phyloP scores from a whole-genome alignment of 805 yeast species.

The Diddensiella caesifluorescens region DNA sequence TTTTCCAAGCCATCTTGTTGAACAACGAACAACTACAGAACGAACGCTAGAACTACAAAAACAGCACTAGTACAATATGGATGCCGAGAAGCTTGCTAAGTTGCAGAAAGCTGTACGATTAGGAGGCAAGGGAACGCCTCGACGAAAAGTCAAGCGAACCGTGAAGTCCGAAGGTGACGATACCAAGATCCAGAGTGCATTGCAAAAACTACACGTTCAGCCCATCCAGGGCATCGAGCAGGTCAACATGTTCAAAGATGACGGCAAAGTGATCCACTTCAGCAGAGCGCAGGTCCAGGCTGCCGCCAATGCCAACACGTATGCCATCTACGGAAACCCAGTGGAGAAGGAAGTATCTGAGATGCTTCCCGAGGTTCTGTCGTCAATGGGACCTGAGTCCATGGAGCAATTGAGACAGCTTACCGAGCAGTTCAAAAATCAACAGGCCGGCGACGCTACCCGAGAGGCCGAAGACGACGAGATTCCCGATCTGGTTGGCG shows the following conservation, averaged over 20 bases:
- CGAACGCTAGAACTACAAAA: no score
- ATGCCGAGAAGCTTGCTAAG: conserved; percentile 92
- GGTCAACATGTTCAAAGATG: conserved; percentile 96
- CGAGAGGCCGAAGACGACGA: conserved; percentile 47
- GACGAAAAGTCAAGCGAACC: conserved; percentile 86
- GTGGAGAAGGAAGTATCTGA: conserved; percentile 90
- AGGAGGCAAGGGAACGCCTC: conserved; percentile 66
- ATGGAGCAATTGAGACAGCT: conserved; percentile 80
- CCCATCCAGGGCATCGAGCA: conserved; percentile 87
- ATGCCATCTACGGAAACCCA: conserved; percentile 91
- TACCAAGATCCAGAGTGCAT: conserved; percentile 81
- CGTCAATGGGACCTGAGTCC: conserved; percentile 95
- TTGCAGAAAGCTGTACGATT: conserved; percentile 83
- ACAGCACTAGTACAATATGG: no score
- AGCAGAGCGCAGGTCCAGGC: conserved; percentile 95
- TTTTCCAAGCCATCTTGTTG: no score
- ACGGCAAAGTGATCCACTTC: conserved; percentile 94
- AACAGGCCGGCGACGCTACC: conserved; percentile 41
- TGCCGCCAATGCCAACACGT: conserved; percentile 84
- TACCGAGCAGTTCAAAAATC: conserved; percentile 68
- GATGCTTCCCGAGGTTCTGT: conserved; percentile 87
- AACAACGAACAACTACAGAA: no score
- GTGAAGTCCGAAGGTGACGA: conserved; percentile 61
- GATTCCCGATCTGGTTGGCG: conserved; percentile 73
- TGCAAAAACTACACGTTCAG: conserved; percentile 85